Percentiles rank a stretch among this genome's conserved stretches.
phyloP scores from a whole-genome alignment of 768 basidiomycete species.

The Cystofilobasidium ferigula region DNA sequence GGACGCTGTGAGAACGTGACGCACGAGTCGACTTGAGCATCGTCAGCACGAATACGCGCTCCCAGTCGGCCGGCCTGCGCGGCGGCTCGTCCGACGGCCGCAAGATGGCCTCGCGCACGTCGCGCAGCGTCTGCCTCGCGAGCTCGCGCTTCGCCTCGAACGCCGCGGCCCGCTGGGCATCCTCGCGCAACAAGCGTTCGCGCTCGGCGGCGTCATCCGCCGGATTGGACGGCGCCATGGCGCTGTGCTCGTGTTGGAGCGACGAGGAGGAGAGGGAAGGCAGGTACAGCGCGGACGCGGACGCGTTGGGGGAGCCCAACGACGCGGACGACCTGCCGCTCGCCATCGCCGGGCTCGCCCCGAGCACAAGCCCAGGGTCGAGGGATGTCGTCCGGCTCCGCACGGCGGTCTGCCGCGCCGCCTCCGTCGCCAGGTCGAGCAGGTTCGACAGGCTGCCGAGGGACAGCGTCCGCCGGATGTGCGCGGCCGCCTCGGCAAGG shows the following conservation, averaged over 20 bases:
- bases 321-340: conserved; percentile 1
- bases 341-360: background rate
- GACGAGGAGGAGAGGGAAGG: background rate
- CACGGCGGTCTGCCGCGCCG: conserved; percentile 5
- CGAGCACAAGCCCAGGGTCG: background rate
- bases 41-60: conserved; percentile 35
- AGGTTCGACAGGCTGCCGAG: conserved; percentile 35
- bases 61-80: conserved; percentile 34
- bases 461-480: conserved; percentile 37
- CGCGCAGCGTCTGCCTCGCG: conserved; percentile 21
- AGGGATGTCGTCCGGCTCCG: background rate
- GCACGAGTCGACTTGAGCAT: conserved; percentile 11
- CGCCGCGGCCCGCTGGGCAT: conserved; percentile 11
- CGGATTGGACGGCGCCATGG: background rate
- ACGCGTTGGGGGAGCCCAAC: background rate
- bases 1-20: background rate
- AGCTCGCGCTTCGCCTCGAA: conserved; percentile 7
- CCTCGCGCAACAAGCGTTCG: conserved; percentile 30
- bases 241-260: background rate
- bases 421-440: conserved; percentile 29
- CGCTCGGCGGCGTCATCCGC: conserved; percentile 21
- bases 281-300: background rate
- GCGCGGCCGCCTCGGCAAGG: conserved; percentile 30
- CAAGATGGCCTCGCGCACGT: conserved; percentile 35
- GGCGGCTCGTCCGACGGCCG: conserved; percentile 32